A percentile compares a stretch with the other conserved stretches of the same genome.
phyloP scores from a whole-genome alignment of 1,284 basidiomycete genomes.

The Pseudozyma thailandica region DNA sequence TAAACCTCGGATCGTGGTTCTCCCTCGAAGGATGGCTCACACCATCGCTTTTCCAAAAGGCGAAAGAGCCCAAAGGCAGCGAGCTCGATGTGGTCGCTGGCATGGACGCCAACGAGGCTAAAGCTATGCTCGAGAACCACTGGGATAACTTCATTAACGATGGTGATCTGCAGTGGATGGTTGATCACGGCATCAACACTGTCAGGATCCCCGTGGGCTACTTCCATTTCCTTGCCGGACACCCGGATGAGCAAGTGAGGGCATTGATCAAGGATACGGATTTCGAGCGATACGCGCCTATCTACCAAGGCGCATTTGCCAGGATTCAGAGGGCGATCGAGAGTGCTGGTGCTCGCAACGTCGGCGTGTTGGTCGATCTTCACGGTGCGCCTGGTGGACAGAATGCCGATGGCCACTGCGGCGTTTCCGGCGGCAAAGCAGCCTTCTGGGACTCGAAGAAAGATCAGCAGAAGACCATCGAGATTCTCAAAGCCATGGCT shows the following conservation, averaged over 20 bases:
- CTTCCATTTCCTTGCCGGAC: conserved; percentile 82
- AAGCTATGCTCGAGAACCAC: conserved; percentile 77
- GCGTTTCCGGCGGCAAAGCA: conserved; percentile 40
- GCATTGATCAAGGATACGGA: conserved; percentile 77
- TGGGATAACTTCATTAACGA: conserved; percentile 75
- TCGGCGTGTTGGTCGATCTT: conserved; percentile 80
- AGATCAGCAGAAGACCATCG: conserved; percentile 71
- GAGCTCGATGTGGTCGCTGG: conserved; percentile 78
- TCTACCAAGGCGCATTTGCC: conserved; percentile 80
- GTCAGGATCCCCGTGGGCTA: conserved; percentile 80
- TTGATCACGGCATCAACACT: conserved; percentile 79
- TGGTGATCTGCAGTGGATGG: conserved; percentile 74
- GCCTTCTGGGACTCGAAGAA: conserved; percentile 65
- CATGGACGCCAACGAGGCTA: conserved; percentile 70
- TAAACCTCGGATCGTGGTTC: conserved; percentile 78
- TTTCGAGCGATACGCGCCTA: conserved; percentile 74
- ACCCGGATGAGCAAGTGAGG: conserved; percentile 72
- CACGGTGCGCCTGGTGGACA: conserved; percentile 76
- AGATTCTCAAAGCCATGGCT: conserved; percentile 73
- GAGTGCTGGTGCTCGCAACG: conserved; percentile 74
- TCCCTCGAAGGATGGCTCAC: conserved; percentile 68
- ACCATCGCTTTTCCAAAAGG: conserved; percentile 55
- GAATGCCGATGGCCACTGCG: conserved; percentile 69
- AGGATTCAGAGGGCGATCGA: conserved; percentile 78
- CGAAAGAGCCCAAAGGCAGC: conserved; percentile 49